phyloP scores from a whole-genome alignment of 352 stramenopile genomes.

The Thalassiosira pacifica region DNA sequence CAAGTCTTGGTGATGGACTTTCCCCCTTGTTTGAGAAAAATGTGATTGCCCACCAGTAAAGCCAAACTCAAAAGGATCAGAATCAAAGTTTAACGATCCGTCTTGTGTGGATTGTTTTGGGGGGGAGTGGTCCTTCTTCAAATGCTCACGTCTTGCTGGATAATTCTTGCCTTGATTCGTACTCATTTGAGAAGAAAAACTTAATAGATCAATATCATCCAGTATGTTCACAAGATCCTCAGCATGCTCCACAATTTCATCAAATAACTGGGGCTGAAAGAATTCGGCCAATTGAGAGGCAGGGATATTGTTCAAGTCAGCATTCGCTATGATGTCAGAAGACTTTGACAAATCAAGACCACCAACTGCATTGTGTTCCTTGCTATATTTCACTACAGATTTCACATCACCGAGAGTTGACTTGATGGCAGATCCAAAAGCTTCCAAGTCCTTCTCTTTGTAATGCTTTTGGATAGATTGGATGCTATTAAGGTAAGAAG shows the following conservation, averaged over 20 bases:
- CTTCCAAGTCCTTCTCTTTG: not conserved
- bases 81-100: constrained; percentile 2
- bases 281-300: not conserved
- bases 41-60: not conserved
- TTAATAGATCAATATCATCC: constrained; percentile 7
- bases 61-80: not conserved
- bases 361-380: not conserved
- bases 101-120: no score
- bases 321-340: no score
- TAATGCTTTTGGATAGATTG: not conserved
- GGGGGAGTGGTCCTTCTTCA: no score
- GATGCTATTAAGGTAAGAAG: not conserved
- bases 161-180: no score
- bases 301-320: not conserved
- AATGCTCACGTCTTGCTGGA: no score
- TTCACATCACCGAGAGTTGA: not conserved
- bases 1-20: not conserved
- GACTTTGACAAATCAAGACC: not conserved
- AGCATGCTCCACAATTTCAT: not conserved
- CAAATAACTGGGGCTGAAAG: not conserved
- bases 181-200: no score
- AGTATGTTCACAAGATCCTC: not conserved
- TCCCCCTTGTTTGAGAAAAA: no score
- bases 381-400: not conserved
- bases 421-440: not conserved